Conservation (phyloP, 192 early-diverging fungal genomes). For the Backusella parvicylindrica region DNA sequence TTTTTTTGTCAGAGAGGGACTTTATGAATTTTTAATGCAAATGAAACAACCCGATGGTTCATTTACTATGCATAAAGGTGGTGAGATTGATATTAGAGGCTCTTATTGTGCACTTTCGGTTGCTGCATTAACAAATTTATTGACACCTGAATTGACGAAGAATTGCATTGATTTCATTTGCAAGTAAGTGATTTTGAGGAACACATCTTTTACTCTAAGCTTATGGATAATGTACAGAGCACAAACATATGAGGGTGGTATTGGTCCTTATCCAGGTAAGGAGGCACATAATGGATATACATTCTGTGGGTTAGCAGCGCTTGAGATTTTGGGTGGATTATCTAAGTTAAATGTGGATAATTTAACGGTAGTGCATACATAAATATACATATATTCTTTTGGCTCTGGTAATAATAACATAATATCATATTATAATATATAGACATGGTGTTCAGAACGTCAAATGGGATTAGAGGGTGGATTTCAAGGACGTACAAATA, state of each 20-base stretch:
- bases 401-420: not conserved
- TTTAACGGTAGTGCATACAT: slow-evolving; percentile 43
- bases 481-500: slow-evolving; percentile 94
- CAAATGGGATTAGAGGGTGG: slow-evolving; percentile 95
- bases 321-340: slow-evolving; percentile 69
- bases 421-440: not conserved
- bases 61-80: slow-evolving; percentile 87
- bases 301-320: slow-evolving; percentile 86
- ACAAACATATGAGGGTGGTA: slow-evolving; percentile 94
- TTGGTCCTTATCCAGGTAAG: slow-evolving; percentile 74
- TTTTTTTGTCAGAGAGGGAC: slow-evolving; percentile 35
- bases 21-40: slow-evolving; percentile 74
- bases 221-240: too few relatives aligned
- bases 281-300: slow-evolving; percentile 98
- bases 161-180: slow-evolving; percentile 69
- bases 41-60: slow-evolving; percentile 88
- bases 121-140: slow-evolving; percentile 76
- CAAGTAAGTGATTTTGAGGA: slow-evolving; percentile 31
- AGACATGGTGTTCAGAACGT: slow-evolving; percentile 70
- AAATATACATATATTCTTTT: not conserved
- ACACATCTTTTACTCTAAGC: too few relatives aligned
- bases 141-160: slow-evolving; percentile 72
- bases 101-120: slow-evolving; percentile 83
- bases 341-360: slow-evolving; percentile 60
- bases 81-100: slow-evolving; percentile 91